These are phyloP conservation scores for Curvularia eragrostidis DNA, from an alignment of 2,329 filamentous ascomycete species.

Conservation along the genomic window DNA sequence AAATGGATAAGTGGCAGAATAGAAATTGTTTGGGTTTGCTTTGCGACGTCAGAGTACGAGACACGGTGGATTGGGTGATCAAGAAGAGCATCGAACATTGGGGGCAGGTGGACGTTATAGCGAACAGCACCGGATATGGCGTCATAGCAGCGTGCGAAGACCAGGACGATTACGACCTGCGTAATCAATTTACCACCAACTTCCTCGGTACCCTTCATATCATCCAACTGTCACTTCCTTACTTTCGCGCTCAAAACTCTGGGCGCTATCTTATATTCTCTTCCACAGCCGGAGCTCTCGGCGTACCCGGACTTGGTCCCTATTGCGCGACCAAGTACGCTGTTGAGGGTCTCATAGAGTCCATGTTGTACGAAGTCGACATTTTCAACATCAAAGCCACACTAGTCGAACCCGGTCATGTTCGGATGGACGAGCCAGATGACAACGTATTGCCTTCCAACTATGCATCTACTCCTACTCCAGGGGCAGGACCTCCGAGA, in stretches of 20 bases:
- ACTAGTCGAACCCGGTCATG: constrained; percentile 87
- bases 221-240: constrained; percentile 84
- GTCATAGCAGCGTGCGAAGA: constrained; percentile 96
- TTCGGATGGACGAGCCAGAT: constrained; percentile 82
- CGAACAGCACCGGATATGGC: constrained; percentile 90
- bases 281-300: constrained; percentile 88
- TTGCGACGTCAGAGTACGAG: constrained; percentile 85
- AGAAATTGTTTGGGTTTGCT: constrained; percentile 76
- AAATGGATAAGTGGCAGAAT: constrained; percentile 73
- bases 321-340: constrained; percentile 98
- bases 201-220: constrained; percentile 96
- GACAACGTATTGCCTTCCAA: constrained; percentile 45
- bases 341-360: constrained; percentile 92
- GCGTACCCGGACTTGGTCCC: constrained; percentile 88
- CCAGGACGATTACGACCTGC: constrained; percentile 92
- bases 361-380: constrained; percentile 95
- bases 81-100: constrained; percentile 75
- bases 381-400: constrained; percentile 92
- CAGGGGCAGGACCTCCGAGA: constrained; percentile 42
- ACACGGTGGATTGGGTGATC: constrained; percentile 77
- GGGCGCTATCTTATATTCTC: constrained; percentile 95
- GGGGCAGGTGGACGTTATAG: constrained; percentile 84
- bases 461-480: constrained; percentile 39
- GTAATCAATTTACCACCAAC: constrained; percentile 97
- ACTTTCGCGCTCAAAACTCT: constrained; percentile 75